Evolutionary conservation across 257 asterid species (phyloP).

Genomic region (Przewalskia tangutica): DNA sequence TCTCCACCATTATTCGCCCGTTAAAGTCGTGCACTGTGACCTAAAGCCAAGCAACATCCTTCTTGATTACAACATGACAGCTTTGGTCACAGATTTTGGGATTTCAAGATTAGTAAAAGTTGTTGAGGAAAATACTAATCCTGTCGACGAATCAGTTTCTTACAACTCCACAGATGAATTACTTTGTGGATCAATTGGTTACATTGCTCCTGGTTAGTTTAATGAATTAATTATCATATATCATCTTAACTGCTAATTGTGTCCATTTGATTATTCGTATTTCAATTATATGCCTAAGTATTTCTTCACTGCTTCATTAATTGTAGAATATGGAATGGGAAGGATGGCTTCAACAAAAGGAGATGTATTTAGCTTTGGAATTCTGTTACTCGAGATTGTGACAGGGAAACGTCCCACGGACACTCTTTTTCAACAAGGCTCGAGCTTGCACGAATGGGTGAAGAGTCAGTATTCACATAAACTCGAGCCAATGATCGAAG

Average conservation of each 20-base stretch:
- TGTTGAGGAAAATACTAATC: slow-evolving; percentile 13
- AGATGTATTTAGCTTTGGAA: slow-evolving; percentile 71
- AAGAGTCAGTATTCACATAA: slow-evolving; percentile 54
- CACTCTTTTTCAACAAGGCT: slow-evolving; percentile 50
- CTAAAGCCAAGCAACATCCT: slow-evolving; percentile 84
- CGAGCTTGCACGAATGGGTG: slow-evolving; percentile 65
- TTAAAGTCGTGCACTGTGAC: slow-evolving; percentile 70
- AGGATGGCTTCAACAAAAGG: slow-evolving; percentile 66
- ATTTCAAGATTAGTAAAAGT: slow-evolving; percentile 50
- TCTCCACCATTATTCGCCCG: slow-evolving; percentile 65
- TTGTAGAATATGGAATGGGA: slow-evolving; percentile 84
- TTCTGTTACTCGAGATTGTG: slow-evolving; percentile 53
- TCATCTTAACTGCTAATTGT: background rate
- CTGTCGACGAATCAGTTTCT: slow-evolving; percentile 33
- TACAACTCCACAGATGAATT: slow-evolving; percentile 57
- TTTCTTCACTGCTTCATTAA: background rate
- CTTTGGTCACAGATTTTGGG: slow-evolving; percentile 74
- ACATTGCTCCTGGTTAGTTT: slow-evolving; percentile 73
- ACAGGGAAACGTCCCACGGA: slow-evolving; percentile 69
- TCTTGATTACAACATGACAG: slow-evolving; percentile 58
- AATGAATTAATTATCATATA: background rate
- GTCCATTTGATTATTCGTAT: background rate
- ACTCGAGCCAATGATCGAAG: slow-evolving; percentile 47
- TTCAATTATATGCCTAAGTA: background rate
- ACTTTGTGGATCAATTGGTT: slow-evolving; percentile 74